A percentile compares a stretch with the other conserved stretches of the same genome.
phyloP scores from a whole-genome alignment of 495 filamentous ascomycete species.

The Talaromyces proteolyticus region DNA sequence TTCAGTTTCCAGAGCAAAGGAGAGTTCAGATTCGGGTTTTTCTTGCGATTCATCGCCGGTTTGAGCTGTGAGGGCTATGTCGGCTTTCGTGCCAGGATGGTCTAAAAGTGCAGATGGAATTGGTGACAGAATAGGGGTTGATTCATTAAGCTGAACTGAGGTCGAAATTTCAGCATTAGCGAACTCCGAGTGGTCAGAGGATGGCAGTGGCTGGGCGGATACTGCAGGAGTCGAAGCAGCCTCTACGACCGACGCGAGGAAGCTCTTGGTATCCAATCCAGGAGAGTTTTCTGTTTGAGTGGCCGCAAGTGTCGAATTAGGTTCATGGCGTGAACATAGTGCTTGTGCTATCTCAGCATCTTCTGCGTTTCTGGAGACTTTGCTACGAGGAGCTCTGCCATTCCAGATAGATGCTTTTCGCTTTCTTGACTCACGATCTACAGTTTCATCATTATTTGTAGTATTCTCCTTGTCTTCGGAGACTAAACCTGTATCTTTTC shows the following conservation, averaged over 20 bases:
- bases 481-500: background rate
- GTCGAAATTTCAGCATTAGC: background rate
- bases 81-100: background rate
- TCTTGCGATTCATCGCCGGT: background rate
- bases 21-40: background rate
- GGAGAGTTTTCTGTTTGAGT: background rate
- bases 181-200: background rate
- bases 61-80: background rate
- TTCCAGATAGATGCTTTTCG: too few relatives aligned
- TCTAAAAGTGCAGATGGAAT: background rate
- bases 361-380: too few relatives aligned
- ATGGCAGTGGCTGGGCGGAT: background rate
- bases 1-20: background rate
- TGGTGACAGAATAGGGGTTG: background rate
- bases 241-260: background rate
- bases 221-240: background rate
- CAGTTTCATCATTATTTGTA: too few relatives aligned
- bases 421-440: too few relatives aligned
- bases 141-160: background rate
- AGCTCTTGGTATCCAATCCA: background rate
- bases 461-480: background rate
- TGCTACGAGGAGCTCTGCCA: too few relatives aligned
- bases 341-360: too few relatives aligned
- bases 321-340: too few relatives aligned
- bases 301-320: background rate